Evolutionary conservation across 305 asterid genomes (phyloP).

Genomic region (Coffea humblotiana): DNA sequence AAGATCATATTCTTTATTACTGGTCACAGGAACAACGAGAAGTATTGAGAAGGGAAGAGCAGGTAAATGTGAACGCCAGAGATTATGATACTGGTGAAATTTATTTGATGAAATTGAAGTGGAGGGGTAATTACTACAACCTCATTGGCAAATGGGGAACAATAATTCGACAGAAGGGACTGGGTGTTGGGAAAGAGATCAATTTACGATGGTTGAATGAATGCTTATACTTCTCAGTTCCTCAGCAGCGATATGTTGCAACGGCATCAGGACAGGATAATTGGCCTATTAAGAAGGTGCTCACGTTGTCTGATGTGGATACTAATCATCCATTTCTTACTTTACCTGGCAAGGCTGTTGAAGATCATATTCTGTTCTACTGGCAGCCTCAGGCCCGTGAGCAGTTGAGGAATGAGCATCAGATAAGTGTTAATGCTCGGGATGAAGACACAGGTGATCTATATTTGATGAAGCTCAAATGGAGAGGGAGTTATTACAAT

Average conservation of each 20-base stretch:
- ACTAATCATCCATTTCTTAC: conserved; percentile 82
- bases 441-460: conserved; percentile 72
- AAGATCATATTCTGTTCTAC: conserved; percentile 66
- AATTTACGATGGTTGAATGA: conserved; percentile 62
- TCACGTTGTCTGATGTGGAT: conserved; percentile 76
- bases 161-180: conserved; percentile 64
- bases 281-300: conserved; percentile 78
- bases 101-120: conserved; percentile 65
- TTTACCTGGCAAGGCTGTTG: conserved; percentile 75
- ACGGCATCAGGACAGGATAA: conserved; percentile 51
- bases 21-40: conserved; percentile 68
- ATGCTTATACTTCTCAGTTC: conserved; percentile 70
- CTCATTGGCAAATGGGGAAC: conserved; percentile 80
- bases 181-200: conserved; percentile 75
- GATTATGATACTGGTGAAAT: conserved; percentile 68
- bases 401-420: conserved; percentile 68
- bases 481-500: conserved; percentile 71
- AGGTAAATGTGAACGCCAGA: conserved; percentile 55
- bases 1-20: conserved; percentile 65
- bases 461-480: conserved; percentile 69
- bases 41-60: conserved; percentile 62
- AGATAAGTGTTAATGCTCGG: conserved; percentile 69
- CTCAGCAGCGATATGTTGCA: conserved; percentile 49
- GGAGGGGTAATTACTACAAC: conserved; percentile 68
- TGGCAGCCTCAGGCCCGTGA: conserved; percentile 69